Conservation (phyloP, 2,329 filamentous ascomycete species). For the Xylaria sp. region DNA sequence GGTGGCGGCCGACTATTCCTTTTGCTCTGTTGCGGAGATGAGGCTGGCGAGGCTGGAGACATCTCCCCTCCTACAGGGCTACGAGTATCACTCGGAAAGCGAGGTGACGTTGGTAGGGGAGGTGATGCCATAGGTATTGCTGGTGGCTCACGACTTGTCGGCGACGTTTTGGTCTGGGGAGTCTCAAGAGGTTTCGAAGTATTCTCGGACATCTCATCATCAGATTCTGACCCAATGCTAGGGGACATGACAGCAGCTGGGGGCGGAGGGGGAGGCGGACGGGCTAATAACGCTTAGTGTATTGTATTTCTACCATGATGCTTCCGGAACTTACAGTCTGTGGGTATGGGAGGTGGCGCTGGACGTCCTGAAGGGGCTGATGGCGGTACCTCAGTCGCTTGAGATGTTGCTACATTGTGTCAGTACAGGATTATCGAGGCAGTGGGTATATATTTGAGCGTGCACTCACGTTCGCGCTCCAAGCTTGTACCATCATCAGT, state of each 20-base stretch:
- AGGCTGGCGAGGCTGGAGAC: constrained; percentile 53
- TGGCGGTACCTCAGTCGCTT: constrained; percentile 50
- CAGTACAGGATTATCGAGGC: constrained; percentile 35
- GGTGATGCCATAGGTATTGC: constrained; percentile 59
- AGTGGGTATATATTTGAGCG: constrained; percentile 31
- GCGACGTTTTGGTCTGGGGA: constrained; percentile 52
- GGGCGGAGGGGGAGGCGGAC: constrained; percentile 64
- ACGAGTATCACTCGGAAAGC: constrained; percentile 46
- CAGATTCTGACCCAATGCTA: constrained; percentile 84
- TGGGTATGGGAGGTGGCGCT: constrained; percentile 66
- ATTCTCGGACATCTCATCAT: constrained; percentile 80
- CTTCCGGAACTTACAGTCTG: constrained; percentile 65
- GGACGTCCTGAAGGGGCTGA: constrained; percentile 63
- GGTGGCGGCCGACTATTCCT: constrained; percentile 67
- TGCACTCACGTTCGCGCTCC: constrained; percentile 44
- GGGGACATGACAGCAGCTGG: constrained; percentile 68
- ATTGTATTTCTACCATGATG: neutral
- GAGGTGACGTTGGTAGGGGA: constrained; percentile 57
- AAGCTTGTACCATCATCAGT: constrained; percentile 39
- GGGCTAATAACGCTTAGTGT: constrained; percentile 60
- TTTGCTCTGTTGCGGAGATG: constrained; percentile 56
- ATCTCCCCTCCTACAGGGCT: constrained; percentile 50
- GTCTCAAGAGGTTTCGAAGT: constrained; percentile 57
- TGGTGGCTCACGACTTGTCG: constrained; percentile 54
- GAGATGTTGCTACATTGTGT: constrained; percentile 46